Percentiles rank a stretch among this genome's conserved stretches.
phyloP scores from a whole-genome alignment of 1,284 basidiomycete species.

The Pisolithus thermaeus region DNA sequence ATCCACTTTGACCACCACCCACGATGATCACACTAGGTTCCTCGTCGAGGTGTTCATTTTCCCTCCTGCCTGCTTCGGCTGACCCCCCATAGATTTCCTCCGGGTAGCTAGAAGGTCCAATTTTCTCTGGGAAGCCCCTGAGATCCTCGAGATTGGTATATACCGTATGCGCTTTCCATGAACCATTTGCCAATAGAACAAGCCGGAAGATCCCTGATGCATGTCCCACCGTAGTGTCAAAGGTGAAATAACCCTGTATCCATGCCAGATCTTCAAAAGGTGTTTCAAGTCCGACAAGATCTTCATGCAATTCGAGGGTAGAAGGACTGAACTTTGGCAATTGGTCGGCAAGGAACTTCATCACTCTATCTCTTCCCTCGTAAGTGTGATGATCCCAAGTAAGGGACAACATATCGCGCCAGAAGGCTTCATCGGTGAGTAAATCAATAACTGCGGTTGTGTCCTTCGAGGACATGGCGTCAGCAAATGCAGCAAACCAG shows the following conservation, averaged over 20 bases:
- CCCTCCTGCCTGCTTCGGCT: slow-evolving; percentile 34
- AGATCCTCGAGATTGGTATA: slow-evolving; percentile 36
- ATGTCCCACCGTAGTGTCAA: slow-evolving; percentile 46
- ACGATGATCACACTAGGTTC: slow-evolving; percentile 34
- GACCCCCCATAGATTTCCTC: slow-evolving; percentile 39
- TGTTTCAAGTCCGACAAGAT: slow-evolving; percentile 30
- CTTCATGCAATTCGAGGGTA: slow-evolving; percentile 37
- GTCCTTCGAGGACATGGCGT: too few species aligned
- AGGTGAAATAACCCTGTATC: slow-evolving; percentile 54
- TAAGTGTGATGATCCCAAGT: slow-evolving; percentile 56
- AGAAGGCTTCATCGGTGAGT: slow-evolving; percentile 39
- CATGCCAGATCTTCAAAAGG: slow-evolving; percentile 55
- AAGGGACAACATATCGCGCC: slow-evolving; percentile 50
- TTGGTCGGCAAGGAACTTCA: slow-evolving; percentile 26
- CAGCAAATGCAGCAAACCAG: too few species aligned
- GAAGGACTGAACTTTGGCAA: slow-evolving; percentile 34
- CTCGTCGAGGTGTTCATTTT: slow-evolving; percentile 27
- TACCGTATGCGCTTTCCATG: slow-evolving; percentile 57
- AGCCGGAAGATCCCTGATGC: slow-evolving; percentile 50
- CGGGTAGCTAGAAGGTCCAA: slow-evolving; percentile 33
- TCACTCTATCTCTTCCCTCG: neutral
- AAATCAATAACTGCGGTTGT: slow-evolving; percentile 7
- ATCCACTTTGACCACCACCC: slow-evolving; percentile 40
- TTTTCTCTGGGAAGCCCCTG: slow-evolving; percentile 38
- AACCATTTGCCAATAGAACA: slow-evolving; percentile 40